Evolutionary conservation across 2,329 filamentous ascomycete species (phyloP), one percentile per base, ranked within the genome.

Genomic region (Alternaria gaisen): DNA sequence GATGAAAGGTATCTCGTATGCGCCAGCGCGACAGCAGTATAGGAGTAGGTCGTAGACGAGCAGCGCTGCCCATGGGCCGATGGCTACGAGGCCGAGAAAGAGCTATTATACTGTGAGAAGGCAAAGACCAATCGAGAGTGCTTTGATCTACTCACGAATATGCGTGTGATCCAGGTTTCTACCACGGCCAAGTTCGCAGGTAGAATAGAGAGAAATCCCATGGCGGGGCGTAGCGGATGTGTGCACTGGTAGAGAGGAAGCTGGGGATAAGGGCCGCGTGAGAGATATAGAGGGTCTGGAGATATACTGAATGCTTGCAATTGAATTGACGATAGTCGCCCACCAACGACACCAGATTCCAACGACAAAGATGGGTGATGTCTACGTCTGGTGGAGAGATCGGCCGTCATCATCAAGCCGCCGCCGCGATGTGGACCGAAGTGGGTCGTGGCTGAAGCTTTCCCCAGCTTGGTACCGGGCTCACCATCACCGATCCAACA

Each of bases 141-240:
- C 5, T 10, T 20, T 14, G n/a, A 3, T 34, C 4, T 46, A 58
- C 86, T 72, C 82, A 91, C 88, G 74, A 90, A 91, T 44, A 87
- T 72, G 10, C 87, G 83, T 46, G 85, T 84, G 58, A 87, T 80
- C 87, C 87, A 90, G 53, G 82, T 84, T 74, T 91, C 89, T 53
- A 90, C 74, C 40, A 81, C 80, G 42, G 81, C 83, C 55, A 90
- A 80, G 58, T 84, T 80, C 18, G 83, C 80, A 1, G 89, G 89
- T 34, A 91, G 83, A 60, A 91, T 84, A 2, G 88, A 90, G 65
- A 88, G 87, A 82, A 86, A 85, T 44, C 85, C 84, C 89, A 91
- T 91, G 51, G 55, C 65, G 50, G 55, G 38, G 46, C n/a, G 38
- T 30, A 11, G 48, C 30, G 42, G 52, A 57, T 26, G 26, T 34